phyloP scores from a whole-genome alignment of 2,329 filamentous ascomycete species.

The Hymenoscyphus repandus region DNA sequence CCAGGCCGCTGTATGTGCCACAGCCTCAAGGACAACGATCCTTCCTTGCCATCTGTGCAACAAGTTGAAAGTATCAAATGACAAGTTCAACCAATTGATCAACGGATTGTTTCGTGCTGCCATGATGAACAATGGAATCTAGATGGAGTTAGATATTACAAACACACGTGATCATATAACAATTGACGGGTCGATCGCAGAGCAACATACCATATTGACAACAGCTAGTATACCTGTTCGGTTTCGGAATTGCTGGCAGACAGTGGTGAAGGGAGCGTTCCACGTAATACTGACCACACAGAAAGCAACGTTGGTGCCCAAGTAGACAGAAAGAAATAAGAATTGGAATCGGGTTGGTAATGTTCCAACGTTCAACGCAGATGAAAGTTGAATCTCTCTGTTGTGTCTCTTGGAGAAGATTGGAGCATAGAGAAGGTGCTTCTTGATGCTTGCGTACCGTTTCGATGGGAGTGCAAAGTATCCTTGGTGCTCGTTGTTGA shows the following conservation, averaged over 20 bases:
- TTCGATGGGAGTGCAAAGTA: slow-evolving; percentile 64
- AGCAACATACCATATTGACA: slow-evolving; percentile 62
- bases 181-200: background rate
- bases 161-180: slow-evolving; percentile 8
- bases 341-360: slow-evolving; percentile 75
- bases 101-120: slow-evolving; percentile 75
- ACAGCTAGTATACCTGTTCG: slow-evolving; percentile 65
- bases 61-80: slow-evolving; percentile 79
- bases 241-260: slow-evolving; percentile 53
- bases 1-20: slow-evolving; percentile 61
- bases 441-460: slow-evolving; percentile 57
- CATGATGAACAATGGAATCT: slow-evolving; percentile 65
- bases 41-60: slow-evolving; percentile 77
- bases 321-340: slow-evolving; percentile 60
- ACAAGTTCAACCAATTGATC: slow-evolving; percentile 65
- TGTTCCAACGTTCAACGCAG: slow-evolving; percentile 67
- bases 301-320: slow-evolving; percentile 72
- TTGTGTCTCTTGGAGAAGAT: slow-evolving; percentile 73
- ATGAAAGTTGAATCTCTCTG: slow-evolving; percentile 62
- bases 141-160: slow-evolving; percentile 6
- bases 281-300: slow-evolving; percentile 64
- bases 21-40: slow-evolving; percentile 64
- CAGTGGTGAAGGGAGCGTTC: slow-evolving; percentile 39
- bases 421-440: slow-evolving; percentile 64
- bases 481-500: slow-evolving; percentile 73